phyloP scores from a whole-genome alignment of 495 filamentous ascomycete species.

The Aspergillus ellipticus region DNA sequence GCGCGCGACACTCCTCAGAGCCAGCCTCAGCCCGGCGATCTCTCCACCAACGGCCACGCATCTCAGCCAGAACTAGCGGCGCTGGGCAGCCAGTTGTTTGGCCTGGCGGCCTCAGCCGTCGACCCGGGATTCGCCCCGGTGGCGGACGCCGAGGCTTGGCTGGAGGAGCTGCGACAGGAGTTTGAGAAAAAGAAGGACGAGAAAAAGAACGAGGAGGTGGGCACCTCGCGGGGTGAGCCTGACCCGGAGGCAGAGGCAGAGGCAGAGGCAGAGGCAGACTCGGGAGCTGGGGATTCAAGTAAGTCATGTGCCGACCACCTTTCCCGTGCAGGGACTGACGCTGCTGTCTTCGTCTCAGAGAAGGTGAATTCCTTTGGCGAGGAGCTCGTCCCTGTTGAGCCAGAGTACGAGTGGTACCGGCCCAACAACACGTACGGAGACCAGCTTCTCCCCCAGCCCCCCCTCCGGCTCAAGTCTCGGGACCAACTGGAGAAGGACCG shows the following conservation, averaged over 20 bases:
- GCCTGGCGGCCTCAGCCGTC: conserved; percentile 25
- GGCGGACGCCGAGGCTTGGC: conserved; percentile 16
- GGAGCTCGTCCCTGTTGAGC: neutral
- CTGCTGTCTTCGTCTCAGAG: neutral
- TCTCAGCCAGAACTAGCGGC: conserved; percentile 10
- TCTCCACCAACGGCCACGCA: neutral
- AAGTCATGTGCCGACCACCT: neutral
- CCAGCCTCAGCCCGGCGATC: neutral
- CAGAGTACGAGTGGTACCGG: neutral
- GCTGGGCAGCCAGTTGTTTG: conserved; percentile 23
- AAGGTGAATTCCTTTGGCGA: neutral
- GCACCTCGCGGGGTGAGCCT: neutral
- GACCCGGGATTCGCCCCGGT: conserved; percentile 18
- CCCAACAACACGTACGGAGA: conserved; percentile 3
- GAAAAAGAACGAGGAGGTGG: neutral
- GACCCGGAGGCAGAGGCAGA: neutral
- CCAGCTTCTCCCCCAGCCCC: neutral
- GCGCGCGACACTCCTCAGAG: conserved; percentile 1
- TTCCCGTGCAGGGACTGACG: neutral
- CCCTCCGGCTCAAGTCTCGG: neutral
- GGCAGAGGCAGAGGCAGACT: neutral
- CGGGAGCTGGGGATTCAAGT: neutral
- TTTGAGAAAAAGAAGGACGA: conserved; percentile 11
- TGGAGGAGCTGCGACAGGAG: conserved; percentile 19
- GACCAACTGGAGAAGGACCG: conserved; percentile 17